Conservation (phyloP, 148 eudicot species). For the Vaccinium darrowii region DNA sequence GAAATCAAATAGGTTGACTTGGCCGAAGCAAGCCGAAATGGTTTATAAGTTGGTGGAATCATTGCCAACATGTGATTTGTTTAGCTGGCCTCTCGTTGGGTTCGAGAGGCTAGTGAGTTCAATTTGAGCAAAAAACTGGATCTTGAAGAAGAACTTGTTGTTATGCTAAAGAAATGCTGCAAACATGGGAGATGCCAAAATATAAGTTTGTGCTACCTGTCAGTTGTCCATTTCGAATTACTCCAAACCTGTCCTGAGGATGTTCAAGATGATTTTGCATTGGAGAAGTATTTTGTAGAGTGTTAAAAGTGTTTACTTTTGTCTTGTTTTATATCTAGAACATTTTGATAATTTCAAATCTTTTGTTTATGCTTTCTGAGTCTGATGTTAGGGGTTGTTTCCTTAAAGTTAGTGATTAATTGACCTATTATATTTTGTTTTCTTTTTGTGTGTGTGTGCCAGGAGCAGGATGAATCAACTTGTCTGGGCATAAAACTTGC, state of each 20-base stretch:
- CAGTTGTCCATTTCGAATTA: background rate
- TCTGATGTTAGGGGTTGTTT: background rate
- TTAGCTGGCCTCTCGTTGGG: background rate
- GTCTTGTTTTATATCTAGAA: background rate
- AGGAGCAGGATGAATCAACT: conserved; percentile 48
- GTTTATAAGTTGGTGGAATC: background rate
- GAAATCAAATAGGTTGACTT: background rate
- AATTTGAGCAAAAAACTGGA: background rate
- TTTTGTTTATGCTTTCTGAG: background rate
- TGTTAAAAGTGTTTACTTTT: background rate
- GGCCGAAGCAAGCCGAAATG: background rate
- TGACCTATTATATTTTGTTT: background rate
- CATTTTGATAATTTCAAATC: background rate
- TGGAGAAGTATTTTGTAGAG: background rate
- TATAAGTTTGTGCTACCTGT: background rate
- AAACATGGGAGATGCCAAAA: background rate
- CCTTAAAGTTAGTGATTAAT: background rate
- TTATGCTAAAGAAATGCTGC: background rate
- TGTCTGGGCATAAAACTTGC: conserved; percentile 42
- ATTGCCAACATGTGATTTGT: background rate
- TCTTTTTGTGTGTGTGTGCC: conserved; percentile 6
- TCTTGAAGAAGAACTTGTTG: background rate
- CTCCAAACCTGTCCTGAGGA: background rate
- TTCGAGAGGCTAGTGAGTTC: background rate
- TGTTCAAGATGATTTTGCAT: background rate